Evolutionary conservation across 306 rosid species (phyloP).

Genomic region (Trifolium fragiferum): DNA sequence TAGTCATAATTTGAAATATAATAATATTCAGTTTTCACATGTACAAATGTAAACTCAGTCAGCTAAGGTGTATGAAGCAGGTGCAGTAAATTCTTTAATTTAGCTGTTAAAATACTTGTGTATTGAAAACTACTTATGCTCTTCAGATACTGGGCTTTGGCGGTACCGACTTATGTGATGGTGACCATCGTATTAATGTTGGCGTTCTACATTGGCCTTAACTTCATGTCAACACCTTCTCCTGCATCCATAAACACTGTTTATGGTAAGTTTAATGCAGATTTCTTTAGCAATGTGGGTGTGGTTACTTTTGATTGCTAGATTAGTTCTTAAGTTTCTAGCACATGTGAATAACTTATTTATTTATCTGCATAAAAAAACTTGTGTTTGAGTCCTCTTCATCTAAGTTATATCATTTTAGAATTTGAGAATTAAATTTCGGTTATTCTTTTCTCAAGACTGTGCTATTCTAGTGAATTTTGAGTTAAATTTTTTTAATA

Average conservation of each 20-base stretch:
- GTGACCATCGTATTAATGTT: slow-evolving; percentile 65
- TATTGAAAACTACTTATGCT: slow-evolving; percentile 24
- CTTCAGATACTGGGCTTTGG: slow-evolving; percentile 93
- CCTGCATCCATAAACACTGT: slow-evolving; percentile 67
- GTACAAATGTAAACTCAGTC: slow-evolving; percentile 1
- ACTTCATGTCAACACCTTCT: slow-evolving; percentile 82
- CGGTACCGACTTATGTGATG: slow-evolving; percentile 75
- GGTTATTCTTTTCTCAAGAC: slow-evolving; percentile 4
- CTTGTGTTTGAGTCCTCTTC: neutral
- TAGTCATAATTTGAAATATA: too few species aligned
- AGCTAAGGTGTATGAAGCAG: slow-evolving; percentile 30
- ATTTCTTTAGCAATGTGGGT: neutral
- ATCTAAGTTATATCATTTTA: slow-evolving; percentile 21
- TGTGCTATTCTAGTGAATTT: slow-evolving; percentile 13
- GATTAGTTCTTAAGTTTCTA: slow-evolving; percentile 14
- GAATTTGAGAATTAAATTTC: slow-evolving; percentile 29
- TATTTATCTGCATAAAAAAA: neutral
- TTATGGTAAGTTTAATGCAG: slow-evolving; percentile 62
- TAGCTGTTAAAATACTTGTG: slow-evolving; percentile 14
- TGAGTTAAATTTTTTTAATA: slow-evolving; percentile 5
- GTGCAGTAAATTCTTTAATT: slow-evolving; percentile 26
- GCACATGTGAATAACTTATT: slow-evolving; percentile 4
- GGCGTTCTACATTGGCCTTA: slow-evolving; percentile 83
- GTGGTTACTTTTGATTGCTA: slow-evolving; percentile 14
- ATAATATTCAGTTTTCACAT: too few species aligned